Base-by-base conservation (phyloP, 1,139 yeast species). In the Taphrina confusa region DNA sequence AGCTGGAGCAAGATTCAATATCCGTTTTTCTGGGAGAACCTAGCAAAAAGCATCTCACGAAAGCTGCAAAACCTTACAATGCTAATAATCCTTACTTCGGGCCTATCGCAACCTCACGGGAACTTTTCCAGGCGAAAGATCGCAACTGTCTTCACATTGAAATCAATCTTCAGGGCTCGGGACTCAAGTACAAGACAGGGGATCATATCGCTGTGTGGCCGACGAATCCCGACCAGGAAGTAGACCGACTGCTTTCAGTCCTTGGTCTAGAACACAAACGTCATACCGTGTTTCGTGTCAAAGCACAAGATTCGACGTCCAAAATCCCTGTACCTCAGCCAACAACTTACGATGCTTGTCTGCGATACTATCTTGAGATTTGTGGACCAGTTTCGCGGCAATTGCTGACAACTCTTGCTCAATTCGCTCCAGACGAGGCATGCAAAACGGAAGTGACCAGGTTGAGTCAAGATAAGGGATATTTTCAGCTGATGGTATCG, bases 121-220 rank as follows among this genome's bases (percentile, higher is more conserved):
- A 92, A 73, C 78, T 94, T 65, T 91, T 91, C 76, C 76, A 76
- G 62, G 76, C 84, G 1, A 71, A 76, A 18, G 81, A 78, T 42
- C 84, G 97, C 75, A 81, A 82, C 66, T 92, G 98, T 76, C 82
- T 92, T 63, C 98, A 92, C 71, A 82, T 86, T 61, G 98, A 92
- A 72, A 83, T 94, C 68, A 97, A 91, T 69, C 75, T 90, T 56
- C 78, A 89, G 1, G 80, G 75, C 42, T 82, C 94, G 2, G 86
- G 87, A 68, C 76, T 92, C 71, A 83, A 85, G 69, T 92, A 92
- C 73, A 78, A 90, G 57, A 92, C 98, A 9, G 98, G 98, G 72
- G 98, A 92, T 72, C 98, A 92, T 74, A 76, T 92, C 67, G 97
- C 96, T 11, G 77, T 92, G 63, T 87, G 97, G 95, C 92, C 97